Percentiles rank a stretch among this genome's conserved stretches.
Conservation (phyloP, 345 rosid genomes). For the Citrus australasica region DNA sequence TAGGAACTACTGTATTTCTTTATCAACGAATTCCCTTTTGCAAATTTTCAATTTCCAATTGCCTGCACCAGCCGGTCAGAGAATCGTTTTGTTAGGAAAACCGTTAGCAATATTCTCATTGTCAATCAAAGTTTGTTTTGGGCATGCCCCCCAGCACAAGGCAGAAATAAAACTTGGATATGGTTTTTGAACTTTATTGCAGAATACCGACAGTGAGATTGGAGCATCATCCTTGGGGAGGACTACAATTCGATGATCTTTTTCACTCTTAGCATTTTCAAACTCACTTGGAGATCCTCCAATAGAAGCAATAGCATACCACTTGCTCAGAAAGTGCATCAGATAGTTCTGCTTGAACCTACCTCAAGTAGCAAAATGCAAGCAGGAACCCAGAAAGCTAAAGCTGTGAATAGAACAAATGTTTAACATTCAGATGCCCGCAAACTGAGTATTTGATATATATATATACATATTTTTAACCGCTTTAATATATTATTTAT, state of each 20-base stretch:
- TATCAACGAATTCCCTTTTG: neutral
- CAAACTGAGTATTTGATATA: neutral
- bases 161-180: neutral
- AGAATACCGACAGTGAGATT: constrained; percentile 74
- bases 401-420: neutral
- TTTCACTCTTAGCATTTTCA: neutral
- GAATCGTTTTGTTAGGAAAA: neutral
- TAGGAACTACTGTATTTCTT: neutral
- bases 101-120: neutral
- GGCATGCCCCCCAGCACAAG: too few species aligned
- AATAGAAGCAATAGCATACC: neutral
- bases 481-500: neutral
- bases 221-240: constrained; percentile 81
- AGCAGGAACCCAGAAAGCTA: neutral
- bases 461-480: neutral
- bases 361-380: neutral
- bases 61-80: neutral
- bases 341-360: constrained; percentile 3
- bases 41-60: neutral
- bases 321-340: neutral
- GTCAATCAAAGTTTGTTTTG: neutral
- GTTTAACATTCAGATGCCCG: neutral
- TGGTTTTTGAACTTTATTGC: constrained; percentile 15
- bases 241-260: constrained; percentile 66
- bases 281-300: neutral